Base-by-base conservation (phyloP, 75 land plant species). In the Pseudotsuga menziesii region DNA sequence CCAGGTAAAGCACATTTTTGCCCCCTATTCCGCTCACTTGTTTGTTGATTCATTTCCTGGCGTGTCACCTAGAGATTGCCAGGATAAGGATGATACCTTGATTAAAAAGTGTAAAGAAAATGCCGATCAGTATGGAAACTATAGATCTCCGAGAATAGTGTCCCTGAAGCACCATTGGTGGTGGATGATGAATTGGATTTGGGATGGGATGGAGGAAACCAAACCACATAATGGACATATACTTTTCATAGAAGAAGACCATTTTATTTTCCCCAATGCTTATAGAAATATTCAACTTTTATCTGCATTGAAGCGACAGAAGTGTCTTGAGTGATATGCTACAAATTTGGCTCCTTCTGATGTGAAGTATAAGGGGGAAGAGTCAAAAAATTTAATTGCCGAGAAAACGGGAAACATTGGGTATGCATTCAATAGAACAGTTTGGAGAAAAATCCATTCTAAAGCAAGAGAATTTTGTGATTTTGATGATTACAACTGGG, bases 161-260 rank as follows among this genome's bases (percentile, higher is more conserved):
- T 97, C 99, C 0, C 82, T 97, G 81, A 97, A 97, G 86, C 99
- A 97, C 73, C 99, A 97, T 75, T 97, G 99, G 99, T 97, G 99
- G 98, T 97, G 99, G 99, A 97, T 97, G 99, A 97, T 97, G 99
- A 97, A 97, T 78, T 95, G 98, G 11, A 91, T 97, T 23, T 97
- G 99, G 98, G 96, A 97, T 85, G 99, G 99, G 11, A 75, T 97
- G 82, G 72, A 70, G 71, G 99, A 97, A 80, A 94, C 92, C 1
- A 29, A 69, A 61, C 56, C 73, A 0, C 84, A 86, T 48, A 20
- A 72, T 9, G 93, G 92, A 1, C 95, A 97, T 78, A 84, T 94
- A 54, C 78, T 97, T 56, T 97, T 97, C 83, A 95, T 97, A 17
- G 99, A 97, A 67, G 99, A 97, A 58, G 99, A 97, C 73, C 99